These are phyloP conservation scores for Maudiozyma pseudohumilis DNA, from an alignment of 805 yeast genomes.

Conservation along the genomic window DNA sequence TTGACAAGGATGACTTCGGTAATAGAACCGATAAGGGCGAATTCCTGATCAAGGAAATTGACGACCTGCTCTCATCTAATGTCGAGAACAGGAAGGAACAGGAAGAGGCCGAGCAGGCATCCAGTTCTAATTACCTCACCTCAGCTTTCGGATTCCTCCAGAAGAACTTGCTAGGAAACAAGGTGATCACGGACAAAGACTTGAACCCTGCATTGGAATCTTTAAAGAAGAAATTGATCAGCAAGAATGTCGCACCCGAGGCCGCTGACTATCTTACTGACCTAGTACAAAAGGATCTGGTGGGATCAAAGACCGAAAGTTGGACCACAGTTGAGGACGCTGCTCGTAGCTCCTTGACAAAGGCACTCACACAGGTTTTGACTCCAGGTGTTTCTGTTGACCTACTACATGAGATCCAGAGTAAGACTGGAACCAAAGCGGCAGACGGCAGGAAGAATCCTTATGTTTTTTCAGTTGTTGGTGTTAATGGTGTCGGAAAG, in stretches of 20 bases:
- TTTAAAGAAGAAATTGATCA: conserved; percentile 65
- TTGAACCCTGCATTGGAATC: conserved; percentile 54
- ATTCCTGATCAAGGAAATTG: conserved; percentile 56
- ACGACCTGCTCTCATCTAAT: conserved; percentile 24
- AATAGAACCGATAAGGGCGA: conserved; percentile 40
- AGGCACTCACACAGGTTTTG: conserved; percentile 58
- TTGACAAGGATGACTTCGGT: conserved; percentile 32
- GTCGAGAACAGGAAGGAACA: conserved; percentile 24
- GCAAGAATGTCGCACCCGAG: conserved; percentile 85
- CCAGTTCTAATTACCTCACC: conserved; percentile 14
- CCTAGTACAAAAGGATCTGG: conserved; percentile 57
- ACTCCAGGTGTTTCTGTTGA: conserved; percentile 92
- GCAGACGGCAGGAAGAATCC: conserved; percentile 39
- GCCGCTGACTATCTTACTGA: conserved; percentile 67
- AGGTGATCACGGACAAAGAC: conserved; percentile 52
- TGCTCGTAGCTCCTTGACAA: conserved; percentile 53
- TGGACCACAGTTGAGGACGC: conserved; percentile 70
- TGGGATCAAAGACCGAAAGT: conserved; percentile 61
- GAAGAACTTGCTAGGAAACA: conserved; percentile 57
- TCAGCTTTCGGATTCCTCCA: conserved; percentile 46
- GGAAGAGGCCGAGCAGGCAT: conserved; percentile 30
- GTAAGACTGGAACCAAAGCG: conserved; percentile 21
- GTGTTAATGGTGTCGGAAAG: conserved; percentile 97
- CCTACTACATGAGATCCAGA: conserved; percentile 68
- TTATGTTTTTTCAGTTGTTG: conserved; percentile 93